phyloP scores from a whole-genome alignment of 2,329 filamentous ascomycete genomes.

The Phialophora expanda region DNA sequence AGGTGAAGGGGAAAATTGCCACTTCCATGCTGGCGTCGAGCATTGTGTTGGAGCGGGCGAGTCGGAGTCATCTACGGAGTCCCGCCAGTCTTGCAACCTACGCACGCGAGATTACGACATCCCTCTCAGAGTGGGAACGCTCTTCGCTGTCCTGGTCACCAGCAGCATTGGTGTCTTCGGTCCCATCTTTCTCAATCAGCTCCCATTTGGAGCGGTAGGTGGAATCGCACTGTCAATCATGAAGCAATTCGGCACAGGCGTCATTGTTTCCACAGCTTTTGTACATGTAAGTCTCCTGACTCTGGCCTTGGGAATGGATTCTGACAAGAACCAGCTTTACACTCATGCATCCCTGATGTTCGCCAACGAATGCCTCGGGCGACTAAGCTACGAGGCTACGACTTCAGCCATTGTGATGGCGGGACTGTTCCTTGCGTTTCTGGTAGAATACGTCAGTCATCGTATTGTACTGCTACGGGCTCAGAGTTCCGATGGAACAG shows the following conservation, averaged over 20 bases:
- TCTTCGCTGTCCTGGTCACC: conserved; percentile 73
- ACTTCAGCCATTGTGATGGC: conserved; percentile 75
- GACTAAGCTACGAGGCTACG: conserved; percentile 70
- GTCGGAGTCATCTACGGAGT: conserved; percentile 40
- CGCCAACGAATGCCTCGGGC: conserved; percentile 69
- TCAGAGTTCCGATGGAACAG: conserved; percentile 5
- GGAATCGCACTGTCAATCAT: conserved; percentile 64
- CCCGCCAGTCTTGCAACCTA: conserved; percentile 49
- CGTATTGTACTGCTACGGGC: conserved; percentile 55
- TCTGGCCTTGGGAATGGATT: neutral
- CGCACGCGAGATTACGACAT: conserved; percentile 64
- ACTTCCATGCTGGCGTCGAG: conserved; percentile 78
- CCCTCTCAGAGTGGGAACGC: conserved; percentile 68
- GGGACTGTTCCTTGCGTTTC: conserved; percentile 73
- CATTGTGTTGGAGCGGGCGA: conserved; percentile 54
- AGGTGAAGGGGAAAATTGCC: conserved; percentile 59
- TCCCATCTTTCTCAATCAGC: conserved; percentile 67
- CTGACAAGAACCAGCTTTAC: conserved; percentile 61
- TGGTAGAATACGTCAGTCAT: conserved; percentile 70
- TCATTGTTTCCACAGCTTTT: conserved; percentile 49
- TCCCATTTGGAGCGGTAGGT: conserved; percentile 59
- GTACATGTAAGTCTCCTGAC: conserved; percentile 44
- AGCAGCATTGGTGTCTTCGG: conserved; percentile 71
- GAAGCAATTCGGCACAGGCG: conserved; percentile 62
- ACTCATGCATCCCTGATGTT: conserved; percentile 78